Base-by-base conservation (phyloP, 1,139 yeast genomes). In the Barnettozyma hawaiiensis region DNA sequence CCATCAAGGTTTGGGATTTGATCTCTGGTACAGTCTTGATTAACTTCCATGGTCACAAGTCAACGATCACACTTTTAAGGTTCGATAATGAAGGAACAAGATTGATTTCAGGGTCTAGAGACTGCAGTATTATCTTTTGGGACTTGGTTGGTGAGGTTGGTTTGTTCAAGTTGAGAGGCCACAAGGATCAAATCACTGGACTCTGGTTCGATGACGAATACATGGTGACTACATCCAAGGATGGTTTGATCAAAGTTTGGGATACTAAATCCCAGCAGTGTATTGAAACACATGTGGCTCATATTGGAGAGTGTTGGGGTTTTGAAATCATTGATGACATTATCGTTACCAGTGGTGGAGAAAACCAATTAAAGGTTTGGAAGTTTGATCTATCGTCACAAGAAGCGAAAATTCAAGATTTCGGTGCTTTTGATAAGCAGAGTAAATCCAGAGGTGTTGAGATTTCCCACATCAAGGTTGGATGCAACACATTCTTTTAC, bases 81-180 rank as follows among this genome's bases (percentile, higher is more conserved):
- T 92, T 92, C 57, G 97, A 90, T 60, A 56, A 61, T 19, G 78
- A 82, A 35, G 97, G 98, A 37, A 89, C 97, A 1, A 71, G 94
- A 49, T 68, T 92, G 23, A 78, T 83, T 19, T 83, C 95, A 10
- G 98, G 97, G 2, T 82, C 96, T 0, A 74, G 77, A 39, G 99
- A 92, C 61, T 75, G 96, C 2, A 71, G 77, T 45, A 78, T 92
- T 29, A 84, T 94, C 48, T 70, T 90, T 50, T 92, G 99, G 99
- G 99, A 92, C 66, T 75, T 92, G 47, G 92, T 92, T 9, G 85
- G 86, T 12, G 99, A 92, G 69, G 81, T 78, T 35, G 99, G 99
- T 9, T 65, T 90, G 38, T 85, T 77, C 66, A 82, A 90, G 57
- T 71, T 92, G 46, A 78, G 87, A 60, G 90, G 97, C 6, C 98